These are phyloP conservation scores for Chalciporus chontae DNA, from an alignment of 768 basidiomycete genomes.

Conservation along the genomic window DNA sequence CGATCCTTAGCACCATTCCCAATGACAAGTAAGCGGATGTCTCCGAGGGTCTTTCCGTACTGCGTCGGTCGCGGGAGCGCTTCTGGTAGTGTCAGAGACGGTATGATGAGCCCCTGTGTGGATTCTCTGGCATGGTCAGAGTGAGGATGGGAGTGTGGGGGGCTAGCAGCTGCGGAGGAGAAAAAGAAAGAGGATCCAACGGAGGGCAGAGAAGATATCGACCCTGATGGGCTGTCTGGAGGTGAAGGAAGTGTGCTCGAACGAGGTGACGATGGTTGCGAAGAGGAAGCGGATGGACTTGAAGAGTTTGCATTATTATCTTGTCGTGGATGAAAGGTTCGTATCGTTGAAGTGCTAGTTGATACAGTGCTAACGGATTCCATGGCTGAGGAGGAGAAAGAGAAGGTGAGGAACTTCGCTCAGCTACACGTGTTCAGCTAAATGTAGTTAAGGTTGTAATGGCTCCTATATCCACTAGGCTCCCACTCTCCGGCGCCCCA, in stretches of 20 bases:
- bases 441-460: background rate
- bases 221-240: conserved; percentile 60
- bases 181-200: conserved; percentile 76
- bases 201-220: conserved; percentile 68
- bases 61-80: conserved; percentile 61
- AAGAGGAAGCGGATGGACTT: conserved; percentile 18
- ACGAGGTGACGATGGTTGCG: conserved; percentile 46
- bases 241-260: conserved; percentile 53
- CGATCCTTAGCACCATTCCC: conserved; percentile 36
- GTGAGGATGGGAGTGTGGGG: conserved; percentile 47
- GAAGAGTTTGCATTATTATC: conserved; percentile 11
- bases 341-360: conserved; percentile 41
- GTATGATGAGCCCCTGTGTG: conserved; percentile 62
- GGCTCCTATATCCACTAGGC: background rate
- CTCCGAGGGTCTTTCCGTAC: conserved; percentile 66
- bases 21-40: conserved; percentile 54
- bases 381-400: conserved; percentile 19
- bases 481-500: too few relatives aligned
- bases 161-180: conserved; percentile 68
- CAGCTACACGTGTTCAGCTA: conserved; percentile 32
- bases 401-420: conserved; percentile 7
- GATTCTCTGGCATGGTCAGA: conserved; percentile 37
- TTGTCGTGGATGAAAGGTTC: conserved; percentile 29
- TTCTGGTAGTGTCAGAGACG: conserved; percentile 60
- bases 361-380: conserved; percentile 18